phyloP scores from a whole-genome alignment of 345 rosid genomes.

The Bruguiera gymnorhiza region DNA sequence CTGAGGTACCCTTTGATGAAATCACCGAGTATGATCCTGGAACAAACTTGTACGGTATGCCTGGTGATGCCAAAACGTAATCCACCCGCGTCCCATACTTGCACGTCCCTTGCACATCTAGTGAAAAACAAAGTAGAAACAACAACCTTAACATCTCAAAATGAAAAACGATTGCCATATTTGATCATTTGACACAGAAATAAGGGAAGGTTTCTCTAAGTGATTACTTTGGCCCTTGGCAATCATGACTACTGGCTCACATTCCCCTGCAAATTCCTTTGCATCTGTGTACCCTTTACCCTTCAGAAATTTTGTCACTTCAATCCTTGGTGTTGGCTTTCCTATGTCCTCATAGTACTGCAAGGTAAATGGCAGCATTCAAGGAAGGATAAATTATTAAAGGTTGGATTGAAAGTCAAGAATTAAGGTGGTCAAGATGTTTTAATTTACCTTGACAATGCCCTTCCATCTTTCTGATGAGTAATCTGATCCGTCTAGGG shows the following conservation, averaged over 20 bases:
- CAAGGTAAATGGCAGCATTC: neutral
- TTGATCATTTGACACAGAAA: neutral
- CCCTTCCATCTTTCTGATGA: slow-evolving; percentile 79
- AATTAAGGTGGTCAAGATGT: neutral
- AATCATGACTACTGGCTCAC: slow-evolving; percentile 89
- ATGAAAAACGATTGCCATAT: neutral
- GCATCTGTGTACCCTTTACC: slow-evolving; percentile 65
- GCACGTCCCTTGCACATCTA: slow-evolving; percentile 96
- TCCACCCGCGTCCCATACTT: slow-evolving; percentile 92
- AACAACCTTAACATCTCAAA: neutral
- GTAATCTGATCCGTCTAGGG: slow-evolving; percentile 75
- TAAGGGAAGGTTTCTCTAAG: neutral
- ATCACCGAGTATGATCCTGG: slow-evolving; percentile 79
- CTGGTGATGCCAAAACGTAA: slow-evolving; percentile 64
- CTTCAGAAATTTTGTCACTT: slow-evolving; percentile 62
- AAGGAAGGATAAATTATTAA: neutral
- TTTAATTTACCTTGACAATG: slow-evolving; percentile 57
- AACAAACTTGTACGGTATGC: slow-evolving; percentile 55
- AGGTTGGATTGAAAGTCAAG: neutral
- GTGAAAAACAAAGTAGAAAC: slow-evolving; percentile 3
- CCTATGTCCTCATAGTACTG: slow-evolving; percentile 87
- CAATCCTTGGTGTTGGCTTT: slow-evolving; percentile 77
- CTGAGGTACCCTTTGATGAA: slow-evolving; percentile 88
- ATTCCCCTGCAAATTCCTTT: slow-evolving; percentile 76
- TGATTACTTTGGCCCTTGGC: slow-evolving; percentile 88